Evolutionary conservation across 768 basidiomycete species (phyloP), one percentile per base, ranked within the genome.

Genomic region (Collybia nuda): DNA sequence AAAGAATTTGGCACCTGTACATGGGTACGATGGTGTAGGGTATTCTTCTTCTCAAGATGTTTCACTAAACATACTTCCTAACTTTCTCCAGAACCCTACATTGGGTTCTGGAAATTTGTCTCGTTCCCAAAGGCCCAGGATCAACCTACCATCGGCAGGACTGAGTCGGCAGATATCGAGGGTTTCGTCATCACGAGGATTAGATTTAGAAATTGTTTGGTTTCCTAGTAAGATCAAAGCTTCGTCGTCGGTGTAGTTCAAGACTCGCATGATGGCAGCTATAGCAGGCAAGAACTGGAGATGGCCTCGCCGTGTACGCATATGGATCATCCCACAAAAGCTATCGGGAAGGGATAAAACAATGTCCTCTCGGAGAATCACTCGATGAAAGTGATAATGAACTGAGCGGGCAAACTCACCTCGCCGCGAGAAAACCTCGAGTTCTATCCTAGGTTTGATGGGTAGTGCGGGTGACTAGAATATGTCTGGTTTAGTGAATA

Each of bases 81-180:
- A 47, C 55, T 66, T 71, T 55, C 70, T 60, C 77, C 75, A 77
- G 40, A 78, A 67, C 6, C 75, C 70, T 38, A 57, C 51, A 21
- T 61, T 56, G 19, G 53, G 52, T 15, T 62, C 53, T 2, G 3
- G 32, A 37, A 66, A 67, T n/a, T 51, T 67, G 54, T 81, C 79
- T 47, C 61, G 58, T 12, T 72, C 75, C 44, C 67, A 67, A 43
- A 80, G 51, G 22, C 78, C 77, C 8, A 81, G 59, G 15, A 72
- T 56, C 28, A 80, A 53, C 43, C 65, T 68, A 14, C 77, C 78
- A 38, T 53, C 61, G n/a, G 64, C 63, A 15, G 74, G 62, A 21
- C 44, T 59, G 22, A 77, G 53, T 41, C 71, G 66, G 56, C 77
- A 76, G 43, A 71, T 73, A 45, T 78, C 70, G 28, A 67, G 56